Percentiles rank a stretch among this genome's conserved stretches.
Evolutionary conservation across 2,329 filamentous ascomycete species (phyloP).

Genomic region (Ophiosphaerella narmari): DNA sequence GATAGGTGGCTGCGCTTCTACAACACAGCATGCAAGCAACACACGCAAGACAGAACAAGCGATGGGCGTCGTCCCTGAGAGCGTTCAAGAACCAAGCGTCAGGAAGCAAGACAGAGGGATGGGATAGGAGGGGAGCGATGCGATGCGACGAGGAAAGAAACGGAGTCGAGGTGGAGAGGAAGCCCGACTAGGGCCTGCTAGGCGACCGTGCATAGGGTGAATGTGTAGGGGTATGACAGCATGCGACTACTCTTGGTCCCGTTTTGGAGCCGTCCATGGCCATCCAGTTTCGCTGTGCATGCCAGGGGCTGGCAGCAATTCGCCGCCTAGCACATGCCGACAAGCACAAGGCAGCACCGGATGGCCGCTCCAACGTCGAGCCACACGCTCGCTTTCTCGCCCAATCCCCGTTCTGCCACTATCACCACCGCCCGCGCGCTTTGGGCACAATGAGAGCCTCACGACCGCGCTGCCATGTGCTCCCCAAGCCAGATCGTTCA

Average conservation of each 20-base stretch:
- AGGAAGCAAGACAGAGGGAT: slow-evolving; percentile 22
- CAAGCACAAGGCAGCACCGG: slow-evolving; percentile 11
- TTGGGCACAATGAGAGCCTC: slow-evolving; percentile 11
- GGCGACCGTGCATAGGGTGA: slow-evolving; percentile 41
- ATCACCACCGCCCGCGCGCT: slow-evolving; percentile 13
- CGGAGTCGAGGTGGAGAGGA: slow-evolving; percentile 39
- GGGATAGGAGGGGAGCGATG: slow-evolving; percentile 22
- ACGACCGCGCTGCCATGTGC: slow-evolving; percentile 6
- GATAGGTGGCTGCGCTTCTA: background rate
- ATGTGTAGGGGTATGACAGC: slow-evolving; percentile 41
- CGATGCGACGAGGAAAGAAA: slow-evolving; percentile 30
- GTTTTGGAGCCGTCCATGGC: slow-evolving; percentile 18
- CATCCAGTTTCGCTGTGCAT: slow-evolving; percentile 20
- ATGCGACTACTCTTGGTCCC: slow-evolving; percentile 39
- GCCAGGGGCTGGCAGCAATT: slow-evolving; percentile 22
- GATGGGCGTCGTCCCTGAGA: slow-evolving; percentile 21
- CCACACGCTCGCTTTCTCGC: slow-evolving; percentile 9
- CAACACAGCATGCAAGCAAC: slow-evolving; percentile 18
- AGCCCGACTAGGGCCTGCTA: slow-evolving; percentile 35
- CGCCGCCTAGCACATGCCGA: too few species aligned
- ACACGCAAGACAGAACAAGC: slow-evolving; percentile 11
- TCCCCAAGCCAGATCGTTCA: background rate
- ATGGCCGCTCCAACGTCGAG: slow-evolving; percentile 20
- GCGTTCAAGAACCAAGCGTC: slow-evolving; percentile 17
- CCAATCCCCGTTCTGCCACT: slow-evolving; percentile 11